phyloP scores from a whole-genome alignment of 2,329 filamentous ascomycete species.

The Lachnellula subtilissima region DNA sequence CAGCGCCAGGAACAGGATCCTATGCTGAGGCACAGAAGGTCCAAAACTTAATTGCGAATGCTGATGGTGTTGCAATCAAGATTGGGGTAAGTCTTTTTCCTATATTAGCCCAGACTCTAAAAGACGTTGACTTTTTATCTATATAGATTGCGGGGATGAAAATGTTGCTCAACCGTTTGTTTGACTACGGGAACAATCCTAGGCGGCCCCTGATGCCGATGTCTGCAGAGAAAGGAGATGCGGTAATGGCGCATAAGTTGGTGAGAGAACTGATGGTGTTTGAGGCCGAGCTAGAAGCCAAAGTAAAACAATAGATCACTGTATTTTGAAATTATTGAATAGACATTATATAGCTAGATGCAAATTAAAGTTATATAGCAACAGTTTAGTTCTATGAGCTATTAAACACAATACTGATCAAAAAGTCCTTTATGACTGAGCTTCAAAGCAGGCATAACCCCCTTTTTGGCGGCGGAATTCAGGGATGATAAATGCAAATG shows the following conservation, averaged over 20 bases:
- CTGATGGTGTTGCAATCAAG: conserved; percentile 20
- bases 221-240: conserved; percentile 13
- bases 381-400: too few relatives aligned
- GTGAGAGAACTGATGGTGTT: conserved; percentile 14
- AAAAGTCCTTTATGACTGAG: too few relatives aligned
- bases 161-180: conserved; percentile 16
- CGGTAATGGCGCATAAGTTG: background rate
- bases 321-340: too few relatives aligned
- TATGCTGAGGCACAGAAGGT: conserved; percentile 16
- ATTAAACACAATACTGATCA: too few relatives aligned
- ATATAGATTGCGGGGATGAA: conserved; percentile 24
- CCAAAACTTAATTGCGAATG: conserved; percentile 19
- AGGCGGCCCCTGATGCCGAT: conserved; percentile 21
- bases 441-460: too few relatives aligned
- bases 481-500: too few relatives aligned
- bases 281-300: background rate
- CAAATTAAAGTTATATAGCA: too few relatives aligned
- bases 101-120: background rate
- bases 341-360: too few relatives aligned
- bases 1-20: background rate
- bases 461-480: too few relatives aligned
- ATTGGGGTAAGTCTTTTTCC: conserved; percentile 10
- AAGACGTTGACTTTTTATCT: background rate
- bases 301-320: background rate
- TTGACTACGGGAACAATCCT: conserved; percentile 17